Base-by-base conservation (phyloP, 139 green algal genomes). In the Chlorella sp. region DNA sequence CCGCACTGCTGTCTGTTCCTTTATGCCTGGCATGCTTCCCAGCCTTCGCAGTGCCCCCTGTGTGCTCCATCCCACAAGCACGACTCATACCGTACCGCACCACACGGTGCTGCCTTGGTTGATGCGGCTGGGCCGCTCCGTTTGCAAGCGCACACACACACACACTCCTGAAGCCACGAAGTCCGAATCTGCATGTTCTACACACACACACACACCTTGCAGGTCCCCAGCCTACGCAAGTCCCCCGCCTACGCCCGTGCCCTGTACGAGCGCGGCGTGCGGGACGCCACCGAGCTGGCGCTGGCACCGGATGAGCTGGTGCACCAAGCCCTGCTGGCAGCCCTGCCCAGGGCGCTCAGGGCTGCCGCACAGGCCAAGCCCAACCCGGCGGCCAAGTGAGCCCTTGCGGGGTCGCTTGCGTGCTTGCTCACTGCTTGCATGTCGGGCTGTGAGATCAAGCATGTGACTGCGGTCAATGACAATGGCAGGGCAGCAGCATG, bases 251-350 rank as follows among this genome's bases (percentile, higher is more conserved):
- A 72, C 4, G 86, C 86, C 0, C 65, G 77, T 1, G 84, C 76
- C 3, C 77, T 91, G 62, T 74, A 80, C 68, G 81, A 67, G 20
- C 74, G 67, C 0, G 86, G 86, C 35, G 75, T 91, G 60, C 63
- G 30, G 2, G 62, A 64, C 33, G 71, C 79, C 2, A 66, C 76
- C 60, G 36, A 69, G 69, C 74, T 89, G 71, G 83, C 76, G 3
- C 32, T 49, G 14, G 71, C 74, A 2, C 22, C 62, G 6, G 72
- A 79, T 63, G 80, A 72, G 29, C 72, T 67, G 6, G 74, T 86
- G 31, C 22, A 60, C 33, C 59, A 49, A 1, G 71, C 77, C 6
- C 49, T 82, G 69, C 5, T 49, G 29, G 59, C 66, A 6, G 35
- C 70, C 33, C 59, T 69, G n/a, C 35, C 60, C n/a, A 34, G 70